A percentile compares a stretch with the other conserved stretches of the same genome.
Conservation (phyloP, 2,329 filamentous ascomycete species). For the Cordyceps cateniannulata region DNA sequence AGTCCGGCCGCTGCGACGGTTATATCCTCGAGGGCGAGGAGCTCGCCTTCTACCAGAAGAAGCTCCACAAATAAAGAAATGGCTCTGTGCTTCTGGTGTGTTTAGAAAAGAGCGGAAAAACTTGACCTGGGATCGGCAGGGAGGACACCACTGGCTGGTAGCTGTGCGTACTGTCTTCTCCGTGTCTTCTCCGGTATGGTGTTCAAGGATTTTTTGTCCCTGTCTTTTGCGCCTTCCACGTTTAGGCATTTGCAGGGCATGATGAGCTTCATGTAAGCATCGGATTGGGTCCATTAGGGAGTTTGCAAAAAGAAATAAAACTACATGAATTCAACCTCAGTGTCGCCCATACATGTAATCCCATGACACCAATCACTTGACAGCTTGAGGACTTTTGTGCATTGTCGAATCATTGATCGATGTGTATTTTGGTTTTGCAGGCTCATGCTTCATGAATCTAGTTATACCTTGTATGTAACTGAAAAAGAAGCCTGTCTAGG, state of each 20-base stretch:
- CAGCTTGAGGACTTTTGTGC: neutral
- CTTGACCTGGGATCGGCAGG: constrained; percentile 5
- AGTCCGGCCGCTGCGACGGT: constrained; percentile 93
- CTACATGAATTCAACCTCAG: constrained; percentile 1
- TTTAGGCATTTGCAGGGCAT: constrained; percentile 28
- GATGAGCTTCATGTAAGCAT: constrained; percentile 32
- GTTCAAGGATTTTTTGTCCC: constrained; percentile 29
- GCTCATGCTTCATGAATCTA: neutral
- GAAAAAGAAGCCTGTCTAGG: neutral
- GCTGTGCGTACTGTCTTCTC: constrained; percentile 6
- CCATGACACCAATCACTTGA: too few relatives aligned
- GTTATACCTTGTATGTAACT: neutral
- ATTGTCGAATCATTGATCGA: neutral
- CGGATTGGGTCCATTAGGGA: constrained; percentile 32
- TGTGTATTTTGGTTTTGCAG: neutral
- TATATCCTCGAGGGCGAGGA: constrained; percentile 99
- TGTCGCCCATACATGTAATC: neutral
- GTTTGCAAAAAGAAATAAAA: constrained; percentile 17
- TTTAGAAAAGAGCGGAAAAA: neutral
- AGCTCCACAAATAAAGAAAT: constrained; percentile 83
- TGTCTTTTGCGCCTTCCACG: constrained; percentile 17
- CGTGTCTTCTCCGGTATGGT: constrained; percentile 26
- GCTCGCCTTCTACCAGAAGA: constrained; percentile 99
- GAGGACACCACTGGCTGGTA: constrained; percentile 1
- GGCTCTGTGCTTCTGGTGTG: constrained; percentile 3